Percentiles rank a stretch among this genome's conserved stretches.
Conservation (phyloP, 1,284 basidiomycete species). For the Microbotryum intermedium region DNA sequence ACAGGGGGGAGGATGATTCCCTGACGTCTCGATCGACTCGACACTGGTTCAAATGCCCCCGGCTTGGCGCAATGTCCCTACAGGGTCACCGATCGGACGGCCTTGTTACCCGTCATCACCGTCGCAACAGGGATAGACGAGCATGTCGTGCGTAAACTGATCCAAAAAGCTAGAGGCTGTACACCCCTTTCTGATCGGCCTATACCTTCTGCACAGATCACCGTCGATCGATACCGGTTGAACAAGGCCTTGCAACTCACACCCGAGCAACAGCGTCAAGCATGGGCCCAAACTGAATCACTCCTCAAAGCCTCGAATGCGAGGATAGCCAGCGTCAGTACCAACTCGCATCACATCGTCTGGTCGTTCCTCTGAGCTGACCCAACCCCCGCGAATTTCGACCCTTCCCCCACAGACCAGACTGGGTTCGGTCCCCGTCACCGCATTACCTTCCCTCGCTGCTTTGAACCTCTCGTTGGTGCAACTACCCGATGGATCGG, state of each 20-base stretch:
- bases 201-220: background rate
- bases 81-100: constrained; percentile 8
- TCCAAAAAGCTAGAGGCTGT: no score
- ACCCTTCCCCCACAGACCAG: background rate
- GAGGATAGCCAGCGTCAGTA: constrained; percentile 1
- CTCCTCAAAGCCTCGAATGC: constrained; percentile 1
- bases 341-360: background rate
- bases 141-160: background rate
- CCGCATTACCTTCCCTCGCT: constrained; percentile 5
- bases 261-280: background rate
- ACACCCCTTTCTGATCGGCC: background rate
- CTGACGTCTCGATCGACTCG: background rate
- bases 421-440: constrained; percentile 3
- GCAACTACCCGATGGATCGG: constrained; percentile 2
- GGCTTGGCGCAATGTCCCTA: background rate
- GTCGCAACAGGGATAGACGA: background rate
- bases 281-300: background rate
- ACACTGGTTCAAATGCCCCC: no score
- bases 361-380: background rate
- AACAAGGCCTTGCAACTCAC: background rate
- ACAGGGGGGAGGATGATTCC: background rate
- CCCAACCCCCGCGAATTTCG: background rate
- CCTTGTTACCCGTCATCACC: constrained; percentile 2
- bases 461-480: constrained; percentile 2
- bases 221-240: background rate